Evolutionary conservation across 2,329 filamentous ascomycete species (phyloP).

Genomic region (Paraconiothyrium brasiliense): DNA sequence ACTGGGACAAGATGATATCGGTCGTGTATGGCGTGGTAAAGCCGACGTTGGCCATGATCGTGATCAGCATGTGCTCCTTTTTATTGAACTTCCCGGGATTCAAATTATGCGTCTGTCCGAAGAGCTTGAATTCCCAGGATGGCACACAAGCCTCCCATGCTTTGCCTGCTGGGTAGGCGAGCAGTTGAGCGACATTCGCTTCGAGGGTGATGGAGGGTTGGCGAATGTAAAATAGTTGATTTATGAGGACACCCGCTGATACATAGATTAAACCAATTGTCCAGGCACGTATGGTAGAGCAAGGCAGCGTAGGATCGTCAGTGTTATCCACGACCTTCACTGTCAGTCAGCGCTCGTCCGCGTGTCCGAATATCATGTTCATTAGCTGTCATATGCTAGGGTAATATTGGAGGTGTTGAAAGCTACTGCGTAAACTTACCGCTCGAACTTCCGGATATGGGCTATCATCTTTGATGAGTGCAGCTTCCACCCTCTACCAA

Average conservation of each 20-base stretch:
- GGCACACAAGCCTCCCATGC: conserved; percentile 18
- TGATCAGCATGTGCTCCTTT: conserved; percentile 29
- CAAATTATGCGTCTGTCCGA: conserved; percentile 17
- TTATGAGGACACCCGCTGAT: conserved; percentile 41
- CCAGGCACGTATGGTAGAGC: conserved; percentile 21
- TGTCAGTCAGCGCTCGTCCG: neutral
- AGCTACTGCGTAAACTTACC: conserved; percentile 1
- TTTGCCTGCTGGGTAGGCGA: conserved; percentile 18
- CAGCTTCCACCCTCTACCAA: conserved; percentile 59
- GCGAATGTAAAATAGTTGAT: conserved; percentile 20
- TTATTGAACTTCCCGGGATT: conserved; percentile 25
- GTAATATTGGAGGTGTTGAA: neutral
- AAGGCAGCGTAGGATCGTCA: conserved; percentile 32
- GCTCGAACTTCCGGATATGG: conserved; percentile 28
- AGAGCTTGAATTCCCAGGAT: conserved; percentile 14
- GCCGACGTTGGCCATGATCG: conserved; percentile 44
- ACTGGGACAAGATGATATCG: conserved; percentile 62
- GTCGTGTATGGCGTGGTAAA: conserved; percentile 60
- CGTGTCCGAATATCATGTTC: neutral
- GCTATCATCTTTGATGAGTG: conserved; percentile 57
- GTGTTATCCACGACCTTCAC: conserved; percentile 17
- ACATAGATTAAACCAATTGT: conserved; percentile 18
- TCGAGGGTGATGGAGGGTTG: conserved; percentile 16
- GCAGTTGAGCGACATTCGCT: conserved; percentile 17
- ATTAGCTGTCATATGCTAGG: neutral